Percentiles rank a stretch among this genome's conserved stretches.
Evolutionary conservation across 2,329 filamentous ascomycete genomes (phyloP).

Genomic region (Kalaharituber pfeilii): DNA sequence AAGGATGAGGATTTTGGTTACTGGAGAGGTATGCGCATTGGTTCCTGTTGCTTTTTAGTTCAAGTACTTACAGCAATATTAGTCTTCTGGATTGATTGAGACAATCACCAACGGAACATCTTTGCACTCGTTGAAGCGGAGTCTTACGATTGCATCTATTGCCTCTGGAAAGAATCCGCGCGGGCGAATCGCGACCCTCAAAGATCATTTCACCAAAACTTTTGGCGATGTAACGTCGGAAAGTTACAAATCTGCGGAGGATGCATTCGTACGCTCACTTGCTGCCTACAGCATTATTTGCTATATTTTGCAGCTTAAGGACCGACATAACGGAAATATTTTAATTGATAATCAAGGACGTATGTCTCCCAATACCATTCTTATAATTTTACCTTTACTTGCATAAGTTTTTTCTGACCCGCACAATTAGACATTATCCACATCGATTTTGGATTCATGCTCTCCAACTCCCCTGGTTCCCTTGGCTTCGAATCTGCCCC

Average conservation of each 20-base stretch:
- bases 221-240: constrained; percentile 56
- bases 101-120: constrained; percentile 79
- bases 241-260: constrained; percentile 52
- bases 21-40: constrained; percentile 40
- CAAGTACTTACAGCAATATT: constrained; percentile 2
- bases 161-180: constrained; percentile 55
- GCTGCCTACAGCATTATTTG: constrained; percentile 74
- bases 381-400: neutral
- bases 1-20: constrained; percentile 71
- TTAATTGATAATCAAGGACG: constrained; percentile 66
- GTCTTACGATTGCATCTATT: constrained; percentile 56
- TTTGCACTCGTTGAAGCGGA: constrained; percentile 69
- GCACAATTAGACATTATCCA: constrained; percentile 47
- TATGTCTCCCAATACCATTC: constrained; percentile 14
- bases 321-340: constrained; percentile 73
- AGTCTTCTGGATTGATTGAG: constrained; percentile 64
- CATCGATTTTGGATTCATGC: constrained; percentile 81
- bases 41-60: no score
- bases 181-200: constrained; percentile 60
- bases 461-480: constrained; percentile 68
- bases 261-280: constrained; percentile 64
- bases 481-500: constrained; percentile 76
- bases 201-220: constrained; percentile 63
- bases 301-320: constrained; percentile 69
- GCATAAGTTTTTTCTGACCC: neutral